These are phyloP conservation scores for Mimosa pudica DNA, from an alignment of 306 rosid species.

Conservation along the genomic window DNA sequence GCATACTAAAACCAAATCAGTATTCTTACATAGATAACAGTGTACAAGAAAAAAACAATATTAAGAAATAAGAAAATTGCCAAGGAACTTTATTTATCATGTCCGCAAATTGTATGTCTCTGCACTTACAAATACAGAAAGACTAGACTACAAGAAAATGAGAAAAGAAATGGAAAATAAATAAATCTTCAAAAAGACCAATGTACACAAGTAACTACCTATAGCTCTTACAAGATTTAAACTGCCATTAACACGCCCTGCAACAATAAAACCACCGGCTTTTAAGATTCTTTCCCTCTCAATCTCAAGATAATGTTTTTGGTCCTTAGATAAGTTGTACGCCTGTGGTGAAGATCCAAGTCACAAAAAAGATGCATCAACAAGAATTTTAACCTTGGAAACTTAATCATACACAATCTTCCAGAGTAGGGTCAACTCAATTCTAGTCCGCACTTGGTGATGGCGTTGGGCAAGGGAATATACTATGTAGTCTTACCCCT, in stretches of 20 bases:
- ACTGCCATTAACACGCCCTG: conserved; percentile 97
- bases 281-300: conserved; percentile 91
- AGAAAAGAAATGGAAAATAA: background rate
- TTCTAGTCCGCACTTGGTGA: no score
- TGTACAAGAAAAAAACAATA: background rate
- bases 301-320: conserved; percentile 90
- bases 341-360: conserved; percentile 64
- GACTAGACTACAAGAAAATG: conserved; percentile 4
- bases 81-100: background rate
- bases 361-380: conserved; percentile 2
- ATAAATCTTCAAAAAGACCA: conserved; percentile 24
- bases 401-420: conserved; percentile 22
- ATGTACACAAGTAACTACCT: conserved; percentile 47
- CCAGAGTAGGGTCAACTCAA: no score
- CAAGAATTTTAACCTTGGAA: conserved; percentile 17
- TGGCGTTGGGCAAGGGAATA: no score
- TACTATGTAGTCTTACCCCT: no score
- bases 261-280: conserved; percentile 96
- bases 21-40: conserved; percentile 14
- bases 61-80: background rate
- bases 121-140: conserved; percentile 22
- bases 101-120: conserved; percentile 14
- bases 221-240: conserved; percentile 97
- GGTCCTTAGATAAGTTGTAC: conserved; percentile 87
- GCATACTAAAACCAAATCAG: background rate